Conservation (phyloP, 2,329 filamentous ascomycete species). For the Scleromitrula shiraiana region DNA sequence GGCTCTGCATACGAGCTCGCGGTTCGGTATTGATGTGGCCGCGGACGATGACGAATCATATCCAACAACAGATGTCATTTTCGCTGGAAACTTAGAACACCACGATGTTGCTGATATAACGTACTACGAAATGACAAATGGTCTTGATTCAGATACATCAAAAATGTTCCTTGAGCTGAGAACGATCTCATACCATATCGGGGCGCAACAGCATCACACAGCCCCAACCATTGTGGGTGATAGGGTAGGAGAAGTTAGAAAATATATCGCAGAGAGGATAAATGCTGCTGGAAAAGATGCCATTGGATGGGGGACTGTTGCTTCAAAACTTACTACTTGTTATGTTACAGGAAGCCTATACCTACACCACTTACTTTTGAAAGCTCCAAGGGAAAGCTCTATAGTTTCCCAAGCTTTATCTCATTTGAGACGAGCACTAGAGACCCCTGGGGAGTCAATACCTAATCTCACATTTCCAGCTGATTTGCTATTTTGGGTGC, state of each 20-base stretch:
- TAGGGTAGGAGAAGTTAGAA: not conserved
- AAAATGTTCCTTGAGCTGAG: slow-evolving; percentile 2
- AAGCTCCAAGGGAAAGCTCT: not conserved
- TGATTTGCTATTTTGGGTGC: not conserved
- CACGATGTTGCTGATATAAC: not conserved
- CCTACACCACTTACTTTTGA: not conserved
- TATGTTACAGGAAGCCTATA: not conserved
- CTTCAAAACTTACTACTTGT: not conserved
- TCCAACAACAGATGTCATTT: not conserved
- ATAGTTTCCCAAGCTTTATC: not conserved
- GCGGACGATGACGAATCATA: not conserved
- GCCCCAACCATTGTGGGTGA: not conserved
- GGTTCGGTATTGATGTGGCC: not conserved
- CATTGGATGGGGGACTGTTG: not conserved
- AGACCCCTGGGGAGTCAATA: not conserved
- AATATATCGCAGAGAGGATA: not conserved
- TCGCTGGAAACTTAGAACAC: not conserved
- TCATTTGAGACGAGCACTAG: not conserved
- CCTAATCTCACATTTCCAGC: not conserved
- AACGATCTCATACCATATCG: not conserved
- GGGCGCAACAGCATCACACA: not conserved
- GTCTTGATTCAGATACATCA: slow-evolving; percentile 1
- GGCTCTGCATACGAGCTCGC: not conserved
- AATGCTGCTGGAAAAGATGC: not conserved
- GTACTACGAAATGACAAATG: not conserved